phyloP scores from a whole-genome alignment of 2,329 filamentous ascomycete genomes.

The Aspergillus sp. region DNA sequence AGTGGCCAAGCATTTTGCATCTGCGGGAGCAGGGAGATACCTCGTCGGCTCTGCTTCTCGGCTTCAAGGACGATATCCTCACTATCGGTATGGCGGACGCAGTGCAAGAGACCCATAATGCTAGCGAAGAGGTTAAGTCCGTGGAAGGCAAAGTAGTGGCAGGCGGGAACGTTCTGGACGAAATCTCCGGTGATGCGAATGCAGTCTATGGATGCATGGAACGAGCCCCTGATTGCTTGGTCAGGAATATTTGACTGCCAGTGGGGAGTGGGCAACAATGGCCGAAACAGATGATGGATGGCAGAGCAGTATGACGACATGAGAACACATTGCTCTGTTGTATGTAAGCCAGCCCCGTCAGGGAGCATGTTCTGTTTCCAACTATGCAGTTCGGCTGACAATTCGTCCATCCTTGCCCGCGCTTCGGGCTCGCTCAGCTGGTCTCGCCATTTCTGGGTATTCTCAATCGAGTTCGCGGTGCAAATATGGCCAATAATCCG shows the following conservation, averaged over 20 bases:
- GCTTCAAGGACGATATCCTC: background rate
- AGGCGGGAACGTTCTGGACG: background rate
- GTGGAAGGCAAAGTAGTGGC: slow-evolving; percentile 3
- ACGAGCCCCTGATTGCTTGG: background rate
- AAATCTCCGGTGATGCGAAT: slow-evolving; percentile 1
- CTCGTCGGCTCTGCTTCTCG: background rate
- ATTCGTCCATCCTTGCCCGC: slow-evolving; percentile 1
- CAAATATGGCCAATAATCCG: slow-evolving; percentile 1
- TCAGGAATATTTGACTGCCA: background rate
- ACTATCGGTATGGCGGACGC: slow-evolving; percentile 2
- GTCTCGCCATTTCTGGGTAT: slow-evolving; percentile 1
- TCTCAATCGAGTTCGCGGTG: slow-evolving; percentile 1
- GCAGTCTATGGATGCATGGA: slow-evolving; percentile 2
- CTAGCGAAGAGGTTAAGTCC: slow-evolving; percentile 4
- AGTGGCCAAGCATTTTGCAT: slow-evolving; percentile 1
- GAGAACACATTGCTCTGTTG: slow-evolving; percentile 3
- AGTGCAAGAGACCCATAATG: slow-evolving; percentile 2
- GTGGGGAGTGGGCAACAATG: slow-evolving; percentile 2
- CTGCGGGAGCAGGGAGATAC: background rate
- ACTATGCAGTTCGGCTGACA: slow-evolving; percentile 2
- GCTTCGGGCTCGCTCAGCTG: background rate
- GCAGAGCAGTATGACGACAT: slow-evolving; percentile 3
- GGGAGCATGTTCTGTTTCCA: slow-evolving; percentile 2
- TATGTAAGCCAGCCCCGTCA: background rate
- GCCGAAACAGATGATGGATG: slow-evolving; percentile 3